Evolutionary conservation across 2,329 filamentous ascomycete genomes (phyloP).

Genomic region (Periglandula ipomoeae): DNA sequence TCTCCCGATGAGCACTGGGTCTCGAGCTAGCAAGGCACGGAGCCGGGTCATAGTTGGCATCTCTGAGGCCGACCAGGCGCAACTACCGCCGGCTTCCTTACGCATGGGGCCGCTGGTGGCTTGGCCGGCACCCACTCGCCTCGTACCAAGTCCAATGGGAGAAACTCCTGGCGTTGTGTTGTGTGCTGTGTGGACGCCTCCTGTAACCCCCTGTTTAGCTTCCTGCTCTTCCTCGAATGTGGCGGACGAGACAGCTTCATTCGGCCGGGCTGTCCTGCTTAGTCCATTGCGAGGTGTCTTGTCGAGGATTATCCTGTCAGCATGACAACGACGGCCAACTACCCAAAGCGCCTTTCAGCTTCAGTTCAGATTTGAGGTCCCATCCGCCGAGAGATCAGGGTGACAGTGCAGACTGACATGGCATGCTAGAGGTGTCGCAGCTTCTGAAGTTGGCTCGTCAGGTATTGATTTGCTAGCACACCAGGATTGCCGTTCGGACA

Average conservation of each 20-base stretch:
- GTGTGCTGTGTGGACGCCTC: background rate
- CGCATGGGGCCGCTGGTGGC: conserved; percentile 5
- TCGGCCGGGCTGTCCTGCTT: conserved; percentile 1
- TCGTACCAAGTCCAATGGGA: conserved; percentile 7
- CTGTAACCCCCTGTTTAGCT: background rate
- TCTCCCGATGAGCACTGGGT: background rate
- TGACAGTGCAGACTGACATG: too few species aligned
- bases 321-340: too few species aligned
- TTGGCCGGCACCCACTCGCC: background rate
- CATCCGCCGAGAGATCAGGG: too few species aligned
- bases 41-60: background rate
- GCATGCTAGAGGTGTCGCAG: too few species aligned
- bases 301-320: background rate
- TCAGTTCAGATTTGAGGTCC: too few species aligned
- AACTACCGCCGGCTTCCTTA: conserved; percentile 6
- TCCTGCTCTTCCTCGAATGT: background rate
- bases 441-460: background rate
- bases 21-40: background rate
- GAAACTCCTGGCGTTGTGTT: conserved; percentile 3
- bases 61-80: background rate
- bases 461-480: background rate
- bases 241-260: conserved; percentile 1
- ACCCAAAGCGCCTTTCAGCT: too few species aligned
- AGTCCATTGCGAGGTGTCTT: background rate
- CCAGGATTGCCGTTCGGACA: background rate